Evolutionary conservation across 805 yeast species (phyloP), one percentile per base, ranked within the genome.

Genomic region (Ogataea minuta): DNA sequence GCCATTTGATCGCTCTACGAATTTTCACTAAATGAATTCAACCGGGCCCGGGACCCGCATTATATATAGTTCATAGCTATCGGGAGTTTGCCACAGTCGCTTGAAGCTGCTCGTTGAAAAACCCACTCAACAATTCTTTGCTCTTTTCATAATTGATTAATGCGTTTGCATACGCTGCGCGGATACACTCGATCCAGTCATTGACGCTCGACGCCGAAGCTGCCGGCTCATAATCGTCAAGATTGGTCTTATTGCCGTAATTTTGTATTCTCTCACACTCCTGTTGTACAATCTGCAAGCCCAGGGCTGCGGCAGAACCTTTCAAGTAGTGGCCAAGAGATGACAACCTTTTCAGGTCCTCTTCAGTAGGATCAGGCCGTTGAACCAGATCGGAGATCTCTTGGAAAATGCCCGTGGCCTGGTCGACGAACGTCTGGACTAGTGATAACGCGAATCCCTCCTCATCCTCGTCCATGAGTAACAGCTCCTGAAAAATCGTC

Each of bases 391-490:
- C 64, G 41, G 81, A 82, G 59, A 93, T 84, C 46, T 85, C 78
- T 26, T 63, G 67, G 54, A 90, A 85, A 0, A 95, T 91, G 13
- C 79, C 82, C 43, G 72, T 71, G 5, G 95, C 96, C 64, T 93
- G 99, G 41, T 87, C 95, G 42, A 84, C 86, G 61, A 86, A 91
- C 23, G 95, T 89, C 44, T 76, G 76, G 39, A 91, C 82, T 41
- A 93, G 70, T 25, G 84, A 74, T 52, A 78, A 70, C 23, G 91
- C 81, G 68, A 93, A 93, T 6, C 88, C 96, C 43, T 90, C 93
- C 57, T 85, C 95, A 54, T 91, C 98, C 56, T 91, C 96, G 63
- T 93, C 99, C 97, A 93, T 90, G 37, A 86, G 81, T 35, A 90
- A 75, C 42, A 93, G 72, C 67, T 93, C 98, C 41, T 81, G 78